Evolutionary conservation across 495 filamentous ascomycete genomes (phyloP).

Genomic region (Barbatosphaeria neglecta): DNA sequence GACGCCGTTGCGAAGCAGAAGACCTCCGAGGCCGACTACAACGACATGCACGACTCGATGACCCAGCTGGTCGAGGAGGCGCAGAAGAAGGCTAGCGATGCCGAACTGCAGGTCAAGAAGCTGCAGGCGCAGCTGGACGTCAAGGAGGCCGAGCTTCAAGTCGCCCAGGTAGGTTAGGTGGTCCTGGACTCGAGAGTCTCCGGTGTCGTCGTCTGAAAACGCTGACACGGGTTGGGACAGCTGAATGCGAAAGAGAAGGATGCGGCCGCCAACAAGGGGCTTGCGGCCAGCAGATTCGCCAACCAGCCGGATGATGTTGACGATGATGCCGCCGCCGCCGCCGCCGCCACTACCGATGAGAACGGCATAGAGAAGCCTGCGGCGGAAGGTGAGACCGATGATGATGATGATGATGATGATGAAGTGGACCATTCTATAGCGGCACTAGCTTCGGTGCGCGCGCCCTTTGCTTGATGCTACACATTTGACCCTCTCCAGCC

Average conservation of each 20-base stretch:
- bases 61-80: constrained; percentile 38
- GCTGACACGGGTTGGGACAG: constrained; percentile 5
- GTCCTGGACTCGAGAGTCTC: not conserved
- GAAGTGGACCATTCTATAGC: constrained; percentile 41
- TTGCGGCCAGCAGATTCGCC: constrained; percentile 35
- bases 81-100: constrained; percentile 25
- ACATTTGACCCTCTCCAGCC: constrained; percentile 1
- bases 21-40: constrained; percentile 40
- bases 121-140: constrained; percentile 35
- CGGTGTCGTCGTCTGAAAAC: not conserved
- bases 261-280: constrained; percentile 18
- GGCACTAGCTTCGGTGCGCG: constrained; percentile 46
- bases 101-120: constrained; percentile 29
- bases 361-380: constrained; percentile 13
- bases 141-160: constrained; percentile 42
- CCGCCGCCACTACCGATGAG: too few relatives aligned
- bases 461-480: constrained; percentile 30
- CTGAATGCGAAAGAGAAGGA: constrained; percentile 16
- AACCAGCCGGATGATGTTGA: constrained; percentile 12
- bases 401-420: too few relatives aligned
- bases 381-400: constrained; percentile 41
- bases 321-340: constrained; percentile 9
- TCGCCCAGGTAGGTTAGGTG: constrained; percentile 30
- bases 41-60: constrained; percentile 45
- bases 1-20: constrained; percentile 29